A percentile compares a stretch with the other conserved stretches of the same genome.
phyloP scores from a whole-genome alignment of 495 filamentous ascomycete species.

The Lasiosphaeris hirsuta region DNA sequence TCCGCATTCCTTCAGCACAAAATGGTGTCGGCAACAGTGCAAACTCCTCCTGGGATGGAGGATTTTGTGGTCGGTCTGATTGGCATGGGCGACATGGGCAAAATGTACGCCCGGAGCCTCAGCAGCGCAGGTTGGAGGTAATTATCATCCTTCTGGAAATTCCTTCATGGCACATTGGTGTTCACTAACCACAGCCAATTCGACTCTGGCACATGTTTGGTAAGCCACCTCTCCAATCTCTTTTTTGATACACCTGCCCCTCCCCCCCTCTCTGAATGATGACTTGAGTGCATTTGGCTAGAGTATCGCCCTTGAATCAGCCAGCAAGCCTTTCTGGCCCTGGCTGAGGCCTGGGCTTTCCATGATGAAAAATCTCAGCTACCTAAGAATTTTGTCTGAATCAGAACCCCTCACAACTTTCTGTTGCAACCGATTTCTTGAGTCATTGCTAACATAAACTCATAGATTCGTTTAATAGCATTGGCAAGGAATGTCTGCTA shows the following conservation, averaged over 20 bases:
- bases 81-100: conserved; percentile 99
- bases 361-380: conserved; percentile 98
- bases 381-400: conserved; percentile 93
- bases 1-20: conserved; percentile 1
- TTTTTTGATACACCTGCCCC: neutral
- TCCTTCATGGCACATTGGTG: neutral
- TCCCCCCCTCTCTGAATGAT: conserved; percentile 60
- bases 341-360: conserved; percentile 47
- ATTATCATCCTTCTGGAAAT: conserved; percentile 18
- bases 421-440: conserved; percentile 11
- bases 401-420: conserved; percentile 11
- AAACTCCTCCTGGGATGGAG: conserved; percentile 46
- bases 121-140: conserved; percentile 96
- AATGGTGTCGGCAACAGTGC: conserved; percentile 19
- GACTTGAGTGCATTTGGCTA: conserved; percentile 99
- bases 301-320: conserved; percentile 65
- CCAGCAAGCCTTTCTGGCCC: conserved; percentile 40
- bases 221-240: conserved; percentile 9
- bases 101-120: conserved; percentile 91
- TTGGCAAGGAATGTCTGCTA: conserved; percentile 6
- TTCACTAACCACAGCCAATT: conserved; percentile 20
- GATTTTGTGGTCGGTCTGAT: conserved; percentile 83
- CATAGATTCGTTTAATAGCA: conserved; percentile 4
- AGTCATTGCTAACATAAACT: conserved; percentile 21
- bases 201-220: conserved; percentile 14